These are phyloP conservation scores for Rhodotorula diobovata DNA, from an alignment of 768 basidiomycete species.

Conservation along the genomic window DNA sequence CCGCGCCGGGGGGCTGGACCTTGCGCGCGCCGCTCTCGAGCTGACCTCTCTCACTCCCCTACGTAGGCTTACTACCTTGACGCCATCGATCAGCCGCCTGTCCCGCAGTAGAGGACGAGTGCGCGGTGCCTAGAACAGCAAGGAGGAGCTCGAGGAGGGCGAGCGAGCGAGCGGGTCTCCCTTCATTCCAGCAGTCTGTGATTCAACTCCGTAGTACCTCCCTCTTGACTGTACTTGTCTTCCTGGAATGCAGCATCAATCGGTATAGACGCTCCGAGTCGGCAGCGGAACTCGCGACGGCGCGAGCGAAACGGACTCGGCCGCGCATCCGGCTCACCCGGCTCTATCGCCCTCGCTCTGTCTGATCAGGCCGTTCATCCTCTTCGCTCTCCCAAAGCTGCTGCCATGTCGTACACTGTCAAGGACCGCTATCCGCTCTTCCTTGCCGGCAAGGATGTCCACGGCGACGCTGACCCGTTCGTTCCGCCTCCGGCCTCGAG, in stretches of 20 bases:
- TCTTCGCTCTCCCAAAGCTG: background rate
- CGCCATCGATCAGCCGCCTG: slow-evolving; percentile 14
- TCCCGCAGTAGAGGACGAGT: background rate
- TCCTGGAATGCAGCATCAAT: too few species aligned
- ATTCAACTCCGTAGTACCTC: too few species aligned
- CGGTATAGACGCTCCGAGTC: too few species aligned
- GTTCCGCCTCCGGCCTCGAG: background rate
- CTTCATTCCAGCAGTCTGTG: too few species aligned
- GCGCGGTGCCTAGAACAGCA: too few species aligned
- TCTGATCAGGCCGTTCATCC: too few species aligned
- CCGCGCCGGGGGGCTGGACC: background rate
- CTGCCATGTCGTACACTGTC: slow-evolving; percentile 18
- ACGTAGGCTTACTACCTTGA: slow-evolving; percentile 17
- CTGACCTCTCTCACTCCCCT: too few species aligned
- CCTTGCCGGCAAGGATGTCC: slow-evolving; percentile 12
- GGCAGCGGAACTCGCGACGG: too few species aligned
- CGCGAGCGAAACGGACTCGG: too few species aligned
- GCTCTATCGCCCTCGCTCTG: background rate
- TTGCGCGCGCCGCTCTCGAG: background rate
- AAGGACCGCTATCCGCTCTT: slow-evolving; percentile 14
- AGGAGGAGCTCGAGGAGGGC: too few species aligned
- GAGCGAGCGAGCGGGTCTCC: too few species aligned
- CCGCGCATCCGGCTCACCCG: background rate
- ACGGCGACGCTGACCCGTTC: slow-evolving; percentile 5
- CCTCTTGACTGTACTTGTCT: too few species aligned